Percentiles rank a stretch among this genome's conserved stretches.
Conservation (phyloP, 306 rosid species). For the Fragaria ananassa region DNA sequence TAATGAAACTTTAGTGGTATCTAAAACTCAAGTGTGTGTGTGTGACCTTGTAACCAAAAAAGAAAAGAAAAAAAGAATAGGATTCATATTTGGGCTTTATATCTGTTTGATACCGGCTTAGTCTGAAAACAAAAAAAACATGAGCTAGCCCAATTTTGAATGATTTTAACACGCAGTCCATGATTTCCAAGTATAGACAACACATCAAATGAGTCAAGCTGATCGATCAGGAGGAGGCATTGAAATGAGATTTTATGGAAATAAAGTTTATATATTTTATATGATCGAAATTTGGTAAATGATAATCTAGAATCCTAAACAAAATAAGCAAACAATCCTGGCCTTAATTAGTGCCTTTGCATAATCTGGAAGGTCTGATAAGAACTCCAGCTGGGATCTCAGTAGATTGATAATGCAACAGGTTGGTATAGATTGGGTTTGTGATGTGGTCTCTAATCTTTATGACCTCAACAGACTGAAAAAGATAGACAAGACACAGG, state of each 20-base stretch:
- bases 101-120: too few relatives aligned
- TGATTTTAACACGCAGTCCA: too few relatives aligned
- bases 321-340: not conserved
- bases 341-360: not conserved
- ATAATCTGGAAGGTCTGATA: not conserved
- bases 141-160: too few relatives aligned
- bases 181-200: too few relatives aligned
- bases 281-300: not conserved
- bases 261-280: not conserved
- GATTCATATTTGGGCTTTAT: too few relatives aligned
- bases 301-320: not conserved
- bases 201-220: not conserved
- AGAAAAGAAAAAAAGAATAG: too few relatives aligned
- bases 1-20: too few relatives aligned
- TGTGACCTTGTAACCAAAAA: too few relatives aligned
- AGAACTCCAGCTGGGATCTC: not conserved
- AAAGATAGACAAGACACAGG: not conserved
- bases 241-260: not conserved
- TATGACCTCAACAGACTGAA: not conserved
- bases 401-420: not conserved
- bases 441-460: not conserved
- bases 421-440: not conserved
- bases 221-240: too few relatives aligned
- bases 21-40: too few relatives aligned
- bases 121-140: too few relatives aligned